Conservation (phyloP, 2,329 filamentous ascomycete genomes). For the Exophiala xenobiotica region DNA sequence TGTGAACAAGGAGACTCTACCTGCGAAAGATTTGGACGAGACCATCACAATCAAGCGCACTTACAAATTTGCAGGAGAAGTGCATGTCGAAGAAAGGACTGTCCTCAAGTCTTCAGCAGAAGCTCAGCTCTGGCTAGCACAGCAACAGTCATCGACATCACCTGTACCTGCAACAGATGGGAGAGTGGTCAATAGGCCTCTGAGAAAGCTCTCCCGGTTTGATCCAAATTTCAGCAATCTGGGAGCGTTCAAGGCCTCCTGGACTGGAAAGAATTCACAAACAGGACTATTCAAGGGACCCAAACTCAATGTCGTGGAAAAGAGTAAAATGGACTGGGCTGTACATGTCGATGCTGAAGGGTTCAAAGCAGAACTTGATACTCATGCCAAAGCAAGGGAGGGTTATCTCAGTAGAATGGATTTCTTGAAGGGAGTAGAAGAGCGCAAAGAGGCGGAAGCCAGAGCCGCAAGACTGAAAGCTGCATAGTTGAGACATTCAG, state of each 20-base stretch:
- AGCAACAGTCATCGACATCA: constrained; percentile 39
- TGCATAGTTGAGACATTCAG: constrained; percentile 4
- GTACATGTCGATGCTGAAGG: constrained; percentile 62
- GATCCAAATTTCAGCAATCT: constrained; percentile 41
- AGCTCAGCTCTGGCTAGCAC: constrained; percentile 53
- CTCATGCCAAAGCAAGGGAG: constrained; percentile 61
- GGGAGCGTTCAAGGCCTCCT: constrained; percentile 35
- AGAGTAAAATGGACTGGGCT: constrained; percentile 65
- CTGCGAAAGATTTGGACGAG: constrained; percentile 37
- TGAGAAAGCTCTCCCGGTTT: constrained; percentile 46
- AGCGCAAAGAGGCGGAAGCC: constrained; percentile 56
- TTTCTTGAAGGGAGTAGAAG: constrained; percentile 60
- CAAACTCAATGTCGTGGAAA: constrained; percentile 67
- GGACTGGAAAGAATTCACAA: constrained; percentile 27
- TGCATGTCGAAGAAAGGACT: constrained; percentile 53
- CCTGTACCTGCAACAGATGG: constrained; percentile 24
- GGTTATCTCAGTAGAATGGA: constrained; percentile 62
- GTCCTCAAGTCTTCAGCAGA: constrained; percentile 56
- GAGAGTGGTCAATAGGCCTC: constrained; percentile 38
- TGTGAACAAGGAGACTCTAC: constrained; percentile 31
- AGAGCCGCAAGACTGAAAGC: constrained; percentile 51
- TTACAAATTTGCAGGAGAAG: constrained; percentile 59
- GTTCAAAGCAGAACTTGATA: constrained; percentile 60
- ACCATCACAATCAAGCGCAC: constrained; percentile 56
- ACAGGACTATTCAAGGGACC: constrained; percentile 46